Evolutionary conservation across 108 stramenopile genomes (phyloP).

Genomic region (Nitzschia putrida): DNA sequence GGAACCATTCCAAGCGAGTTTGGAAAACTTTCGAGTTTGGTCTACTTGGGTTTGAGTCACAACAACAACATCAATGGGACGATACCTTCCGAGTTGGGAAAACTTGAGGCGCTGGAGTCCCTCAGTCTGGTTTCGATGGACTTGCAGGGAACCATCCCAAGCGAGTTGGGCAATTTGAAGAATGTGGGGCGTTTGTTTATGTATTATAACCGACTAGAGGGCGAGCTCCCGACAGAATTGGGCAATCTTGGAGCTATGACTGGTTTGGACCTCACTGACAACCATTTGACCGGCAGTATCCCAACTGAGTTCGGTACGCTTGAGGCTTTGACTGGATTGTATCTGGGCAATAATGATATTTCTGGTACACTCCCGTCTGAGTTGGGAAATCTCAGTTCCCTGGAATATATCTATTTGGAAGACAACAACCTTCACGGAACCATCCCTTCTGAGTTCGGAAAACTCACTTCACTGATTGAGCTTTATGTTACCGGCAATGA

Average conservation of each 20-base stretch:
- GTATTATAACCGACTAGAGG: not conserved
- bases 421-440: conserved; percentile 23
- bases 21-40: conserved; percentile 18
- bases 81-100: conserved; percentile 16
- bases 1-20: conserved; percentile 45
- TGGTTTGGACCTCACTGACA: not conserved
- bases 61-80: conserved; percentile 21
- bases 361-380: conserved; percentile 11
- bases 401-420: conserved; percentile 4
- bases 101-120: not conserved
- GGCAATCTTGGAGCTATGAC: not conserved
- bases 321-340: conserved; percentile 4
- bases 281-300: not conserved
- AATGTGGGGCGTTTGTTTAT: conserved; percentile 19
- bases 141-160: conserved; percentile 31
- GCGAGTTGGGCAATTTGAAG: conserved; percentile 14
- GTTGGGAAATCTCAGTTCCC: not conserved
- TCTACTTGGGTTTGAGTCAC: not conserved
- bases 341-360: conserved; percentile 10
- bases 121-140: not conserved
- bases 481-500: no score
- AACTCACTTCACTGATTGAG: no score
- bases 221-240: conserved; percentile 1
- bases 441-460: conserved; percentile 12
- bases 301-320: conserved; percentile 13